These are phyloP conservation scores for Gamsiella multidivaricata DNA, from an alignment of 192 early-diverging fungal species.

Conservation along the genomic window DNA sequence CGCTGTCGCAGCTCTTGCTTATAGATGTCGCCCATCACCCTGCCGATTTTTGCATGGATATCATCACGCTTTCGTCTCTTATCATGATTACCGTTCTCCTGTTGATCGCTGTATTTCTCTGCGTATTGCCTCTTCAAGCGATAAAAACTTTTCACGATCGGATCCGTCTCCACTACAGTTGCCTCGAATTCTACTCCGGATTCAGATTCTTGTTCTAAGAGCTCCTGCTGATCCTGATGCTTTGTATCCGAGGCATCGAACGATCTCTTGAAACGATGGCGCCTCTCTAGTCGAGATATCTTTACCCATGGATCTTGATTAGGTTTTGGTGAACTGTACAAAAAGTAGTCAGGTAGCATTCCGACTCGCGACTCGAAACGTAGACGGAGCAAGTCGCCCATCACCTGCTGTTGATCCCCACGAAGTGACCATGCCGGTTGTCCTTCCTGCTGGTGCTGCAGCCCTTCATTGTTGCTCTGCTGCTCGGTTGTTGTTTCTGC, in stretches of 20 bases:
- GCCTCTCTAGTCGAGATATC: too few relatives aligned
- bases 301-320: too few relatives aligned
- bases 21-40: conserved; percentile 17
- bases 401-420: conserved; percentile 7
- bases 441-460: not conserved
- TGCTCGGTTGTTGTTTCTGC: not conserved
- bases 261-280: conserved; percentile 1
- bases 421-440: conserved; percentile 1
- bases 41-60: not conserved
- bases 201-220: not conserved
- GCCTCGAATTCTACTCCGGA: not conserved
- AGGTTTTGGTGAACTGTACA: conserved; percentile 23
- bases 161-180: conserved; percentile 4
- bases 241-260: not conserved
- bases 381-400: conserved; percentile 26
- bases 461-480: not conserved
- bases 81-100: not conserved
- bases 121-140: conserved; percentile 9
- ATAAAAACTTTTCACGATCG: conserved; percentile 28
- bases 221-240: too few relatives aligned
- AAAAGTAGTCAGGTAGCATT: conserved; percentile 30
- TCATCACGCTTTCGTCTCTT: conserved; percentile 8
- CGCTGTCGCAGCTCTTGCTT: conserved; percentile 33
- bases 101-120: not conserved
- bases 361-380: conserved; percentile 38